Evolutionary conservation across 345 rosid species (phyloP), one percentile per base, ranked within the genome.

Genomic region (Bretschneidera sinensis): DNA sequence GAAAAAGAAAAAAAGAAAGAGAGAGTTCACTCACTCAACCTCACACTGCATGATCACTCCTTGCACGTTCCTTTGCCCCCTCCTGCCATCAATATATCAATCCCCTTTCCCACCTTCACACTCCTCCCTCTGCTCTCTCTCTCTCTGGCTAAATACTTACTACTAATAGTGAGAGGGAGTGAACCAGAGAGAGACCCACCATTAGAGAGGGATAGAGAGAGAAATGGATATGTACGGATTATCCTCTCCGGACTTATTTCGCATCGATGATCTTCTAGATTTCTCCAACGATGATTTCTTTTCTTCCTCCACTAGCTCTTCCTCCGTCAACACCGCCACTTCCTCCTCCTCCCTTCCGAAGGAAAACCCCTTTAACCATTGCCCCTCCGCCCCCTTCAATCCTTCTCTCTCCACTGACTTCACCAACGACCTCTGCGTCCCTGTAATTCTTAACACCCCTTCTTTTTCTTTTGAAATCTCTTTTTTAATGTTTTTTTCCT

Each of bases 231-330:
- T 83, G 6, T 78, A 79, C 62, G 81, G 80, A 10, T 34, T 60
- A 60, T 28, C 92, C 0, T 56, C 80, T 1, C 66, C 78, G 4
- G 85, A 86, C 49, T 72, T 68, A 65, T 81, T 84, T 65, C 87
- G 66, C 64, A 72, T 89, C 49, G 97, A 90, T 67, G 95, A 90
- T 57, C 90, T 87, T 55, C 80, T 87, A 56, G 91, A 84, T 65
- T 81, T 87, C 64, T 81, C 90, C 63, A 84, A 82, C 63, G 77
- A 76, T 43, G 84, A 73, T 19, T 64, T 79, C 65, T 62, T 75
- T 76, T 63, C 72, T 69, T 70, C 80, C 1, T 64, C 79, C 34
- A 65, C 85, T 22, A 43, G 72, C 45, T 54, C 72, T 39, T 47
- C 68, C 54, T 50, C 61, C 19, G 17, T 70, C 57, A 21, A 31